Conservation (phyloP, 306 rosid species). For the Quercus agrifolia region DNA sequence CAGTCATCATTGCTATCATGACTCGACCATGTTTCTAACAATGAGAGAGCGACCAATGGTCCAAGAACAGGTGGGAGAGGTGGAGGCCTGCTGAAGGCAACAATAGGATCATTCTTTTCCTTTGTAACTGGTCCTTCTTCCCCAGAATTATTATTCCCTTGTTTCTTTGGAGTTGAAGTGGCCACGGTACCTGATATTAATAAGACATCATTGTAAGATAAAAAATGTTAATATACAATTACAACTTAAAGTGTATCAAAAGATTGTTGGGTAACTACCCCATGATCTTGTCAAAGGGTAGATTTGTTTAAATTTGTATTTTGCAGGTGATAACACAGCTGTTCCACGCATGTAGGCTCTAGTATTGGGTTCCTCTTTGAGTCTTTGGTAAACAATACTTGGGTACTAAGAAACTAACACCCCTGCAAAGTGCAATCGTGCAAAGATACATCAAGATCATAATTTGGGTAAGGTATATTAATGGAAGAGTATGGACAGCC, state of each 20-base stretch:
- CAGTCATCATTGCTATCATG: constrained; percentile 35
- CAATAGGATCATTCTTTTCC: constrained; percentile 53
- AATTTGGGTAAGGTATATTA: neutral
- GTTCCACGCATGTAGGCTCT: constrained; percentile 35
- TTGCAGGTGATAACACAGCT: constrained; percentile 26
- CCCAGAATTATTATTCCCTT: constrained; percentile 23
- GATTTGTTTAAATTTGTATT: constrained; percentile 37
- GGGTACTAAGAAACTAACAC: neutral
- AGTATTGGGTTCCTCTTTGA: neutral
- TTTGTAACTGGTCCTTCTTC: constrained; percentile 35
- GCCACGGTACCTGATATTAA: constrained; percentile 42
- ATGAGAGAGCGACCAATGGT: constrained; percentile 49
- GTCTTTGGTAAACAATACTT: neutral
- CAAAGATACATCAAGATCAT: neutral
- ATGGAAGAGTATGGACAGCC: neutral
- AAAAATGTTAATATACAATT: neutral
- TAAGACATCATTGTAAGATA: neutral
- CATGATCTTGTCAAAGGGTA: constrained; percentile 35
- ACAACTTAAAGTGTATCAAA: neutral
- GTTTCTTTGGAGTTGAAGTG: constrained; percentile 39
- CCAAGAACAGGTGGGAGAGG: constrained; percentile 67
- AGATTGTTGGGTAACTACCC: constrained; percentile 32
- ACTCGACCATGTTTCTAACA: constrained; percentile 46
- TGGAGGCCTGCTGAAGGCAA: constrained; percentile 55
- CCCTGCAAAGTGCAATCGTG: neutral